These are phyloP conservation scores for Hysterium pulicare DNA, from an alignment of 2,329 filamentous ascomycete genomes.

Conservation along the genomic window DNA sequence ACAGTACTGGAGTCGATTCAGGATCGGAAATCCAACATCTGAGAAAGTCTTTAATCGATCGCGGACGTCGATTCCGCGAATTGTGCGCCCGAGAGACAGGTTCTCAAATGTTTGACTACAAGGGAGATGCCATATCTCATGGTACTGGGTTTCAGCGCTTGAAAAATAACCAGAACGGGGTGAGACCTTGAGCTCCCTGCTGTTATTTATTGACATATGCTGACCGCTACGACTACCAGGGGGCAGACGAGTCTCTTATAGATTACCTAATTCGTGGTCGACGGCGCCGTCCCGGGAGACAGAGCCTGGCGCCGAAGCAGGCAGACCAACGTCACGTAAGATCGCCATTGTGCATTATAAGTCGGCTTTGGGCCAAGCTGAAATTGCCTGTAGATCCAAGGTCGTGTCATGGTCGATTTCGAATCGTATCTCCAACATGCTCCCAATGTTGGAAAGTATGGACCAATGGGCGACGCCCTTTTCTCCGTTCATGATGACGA, in stretches of 20 bases:
- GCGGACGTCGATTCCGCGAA: conserved; percentile 5
- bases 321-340: no score
- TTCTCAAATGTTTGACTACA: conserved; percentile 10
- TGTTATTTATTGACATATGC: no score
- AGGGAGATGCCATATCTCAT: conserved; percentile 8
- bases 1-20: background rate
- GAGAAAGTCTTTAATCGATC: conserved; percentile 1
- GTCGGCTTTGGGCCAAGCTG: no score
- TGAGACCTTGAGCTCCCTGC: no score
- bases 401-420: conserved; percentile 10
- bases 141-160: conserved; percentile 11
- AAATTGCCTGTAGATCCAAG: conserved; percentile 3
- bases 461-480: conserved; percentile 7
- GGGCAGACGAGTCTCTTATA: no score
- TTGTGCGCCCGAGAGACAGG: conserved; percentile 4
- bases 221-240: no score
- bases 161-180: conserved; percentile 4
- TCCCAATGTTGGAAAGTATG: conserved; percentile 2
- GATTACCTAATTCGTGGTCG: background rate
- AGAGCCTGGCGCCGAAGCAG: no score
- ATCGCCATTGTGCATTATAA: no score
- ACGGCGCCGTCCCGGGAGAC: background rate
- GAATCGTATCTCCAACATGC: conserved; percentile 11
- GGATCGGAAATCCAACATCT: conserved; percentile 1
- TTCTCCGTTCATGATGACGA: conserved; percentile 5